phyloP scores from a whole-genome alignment of 2,329 filamentous ascomycete genomes.

The Botrytis squamosa region DNA sequence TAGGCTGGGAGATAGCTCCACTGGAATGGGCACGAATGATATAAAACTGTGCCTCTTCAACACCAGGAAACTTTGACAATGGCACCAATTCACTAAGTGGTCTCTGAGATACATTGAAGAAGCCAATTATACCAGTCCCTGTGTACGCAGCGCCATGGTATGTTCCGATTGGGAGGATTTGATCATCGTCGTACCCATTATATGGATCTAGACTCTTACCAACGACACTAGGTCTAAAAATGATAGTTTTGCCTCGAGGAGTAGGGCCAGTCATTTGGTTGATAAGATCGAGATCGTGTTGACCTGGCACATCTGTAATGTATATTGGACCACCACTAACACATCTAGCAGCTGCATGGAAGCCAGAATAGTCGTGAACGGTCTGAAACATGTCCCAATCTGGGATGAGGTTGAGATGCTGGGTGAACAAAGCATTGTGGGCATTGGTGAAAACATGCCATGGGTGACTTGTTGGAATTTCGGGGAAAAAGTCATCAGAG shows the following conservation, averaged over 20 bases:
- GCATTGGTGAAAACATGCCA: conserved; percentile 98
- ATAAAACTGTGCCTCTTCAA: conserved; percentile 58
- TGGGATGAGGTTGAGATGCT: conserved; percentile 81
- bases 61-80: conserved; percentile 71
- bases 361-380: conserved; percentile 66
- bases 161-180: conserved; percentile 73
- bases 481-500: conserved; percentile 89
- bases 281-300: conserved; percentile 75
- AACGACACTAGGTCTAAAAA: conserved; percentile 73
- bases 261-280: conserved; percentile 77
- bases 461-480: conserved; percentile 74
- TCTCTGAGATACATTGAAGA: conserved; percentile 76
- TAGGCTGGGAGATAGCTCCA: conserved; percentile 58
- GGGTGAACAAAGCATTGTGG: conserved; percentile 79
- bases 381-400: conserved; percentile 77
- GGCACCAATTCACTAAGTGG: conserved; percentile 67
- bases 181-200: conserved; percentile 68
- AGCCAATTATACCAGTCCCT: conserved; percentile 73
- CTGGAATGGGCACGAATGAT: conserved; percentile 71
- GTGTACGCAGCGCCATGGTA: conserved; percentile 69
- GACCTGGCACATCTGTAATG: conserved; percentile 84
- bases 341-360: conserved; percentile 87
- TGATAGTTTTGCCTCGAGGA: conserved; percentile 69
- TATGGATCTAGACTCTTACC: conserved; percentile 75
- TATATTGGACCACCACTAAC: conserved; percentile 91